These are phyloP conservation scores for Mycena maculata DNA, from an alignment of 768 basidiomycete species.

Conservation along the genomic window DNA sequence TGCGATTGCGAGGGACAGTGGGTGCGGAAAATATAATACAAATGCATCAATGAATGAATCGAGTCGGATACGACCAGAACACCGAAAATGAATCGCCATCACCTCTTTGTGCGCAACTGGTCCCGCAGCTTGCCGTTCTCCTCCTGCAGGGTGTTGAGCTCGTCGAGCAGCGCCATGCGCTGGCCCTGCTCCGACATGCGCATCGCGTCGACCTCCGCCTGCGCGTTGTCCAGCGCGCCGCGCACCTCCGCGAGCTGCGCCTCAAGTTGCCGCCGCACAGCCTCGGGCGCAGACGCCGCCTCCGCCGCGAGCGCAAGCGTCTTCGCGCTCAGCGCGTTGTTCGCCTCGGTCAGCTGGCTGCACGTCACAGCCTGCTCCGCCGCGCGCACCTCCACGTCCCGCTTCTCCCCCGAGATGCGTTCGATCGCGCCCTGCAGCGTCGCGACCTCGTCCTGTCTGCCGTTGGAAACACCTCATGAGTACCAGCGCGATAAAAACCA, in stretches of 20 bases:
- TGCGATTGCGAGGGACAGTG: constrained; percentile 14
- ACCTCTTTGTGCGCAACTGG: constrained; percentile 74
- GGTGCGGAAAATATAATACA: constrained; percentile 14
- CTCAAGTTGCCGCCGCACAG: constrained; percentile 73
- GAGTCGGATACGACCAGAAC: not conserved
- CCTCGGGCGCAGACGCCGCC: constrained; percentile 66
- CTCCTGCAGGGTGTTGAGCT: constrained; percentile 85
- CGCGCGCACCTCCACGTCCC: constrained; percentile 73
- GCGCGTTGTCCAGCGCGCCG: constrained; percentile 70
- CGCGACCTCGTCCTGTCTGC: constrained; percentile 75
- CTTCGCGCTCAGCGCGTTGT: constrained; percentile 79
- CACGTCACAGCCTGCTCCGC: constrained; percentile 81
- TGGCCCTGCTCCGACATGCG: constrained; percentile 81
- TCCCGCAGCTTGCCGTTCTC: constrained; percentile 79
- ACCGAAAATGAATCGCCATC: constrained; percentile 38
- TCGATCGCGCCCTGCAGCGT: constrained; percentile 73
- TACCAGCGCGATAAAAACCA: constrained; percentile 2
- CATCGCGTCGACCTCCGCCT: constrained; percentile 77
- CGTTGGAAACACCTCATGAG: constrained; percentile 11
- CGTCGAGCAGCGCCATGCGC: constrained; percentile 86
- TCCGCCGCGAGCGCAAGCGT: constrained; percentile 79
- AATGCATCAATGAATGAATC: constrained; percentile 5
- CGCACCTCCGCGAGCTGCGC: constrained; percentile 70
- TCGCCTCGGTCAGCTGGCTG: constrained; percentile 80
- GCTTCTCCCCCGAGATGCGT: constrained; percentile 69